These are phyloP conservation scores for Fusarium dlaminii DNA, from an alignment of 2,329 filamentous ascomycete species.

Conservation along the genomic window DNA sequence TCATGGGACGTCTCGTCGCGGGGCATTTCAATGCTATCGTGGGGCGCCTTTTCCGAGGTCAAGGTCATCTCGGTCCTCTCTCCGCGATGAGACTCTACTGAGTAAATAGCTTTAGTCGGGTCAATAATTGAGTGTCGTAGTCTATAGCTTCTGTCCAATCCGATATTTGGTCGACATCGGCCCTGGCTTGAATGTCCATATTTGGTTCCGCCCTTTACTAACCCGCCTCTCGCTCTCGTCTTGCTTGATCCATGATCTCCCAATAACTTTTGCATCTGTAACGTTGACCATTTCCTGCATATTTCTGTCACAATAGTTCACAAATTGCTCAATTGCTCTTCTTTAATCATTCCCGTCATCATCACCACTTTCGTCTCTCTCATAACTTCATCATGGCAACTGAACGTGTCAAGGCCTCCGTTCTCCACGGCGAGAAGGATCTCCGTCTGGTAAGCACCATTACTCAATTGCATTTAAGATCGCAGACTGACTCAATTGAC, in stretches of 20 bases:
- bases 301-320: neutral
- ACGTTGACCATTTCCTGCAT: neutral
- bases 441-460: conserved; percentile 56
- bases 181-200: conserved; percentile 4
- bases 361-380: neutral
- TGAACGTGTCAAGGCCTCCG: conserved; percentile 57
- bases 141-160: neutral
- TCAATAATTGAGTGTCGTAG: too few species aligned
- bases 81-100: conserved; percentile 17
- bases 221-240: conserved; percentile 19
- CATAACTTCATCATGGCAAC: conserved; percentile 37
- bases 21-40: conserved; percentile 15
- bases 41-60: conserved; percentile 21
- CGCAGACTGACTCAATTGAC: neutral
- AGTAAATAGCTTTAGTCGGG: too few species aligned
- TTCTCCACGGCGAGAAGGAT: conserved; percentile 63
- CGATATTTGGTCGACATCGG: conserved; percentile 19
- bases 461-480: neutral
- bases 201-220: conserved; percentile 16
- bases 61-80: conserved; percentile 30
- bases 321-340: conserved; percentile 5
- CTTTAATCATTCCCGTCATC: neutral
- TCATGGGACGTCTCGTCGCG: conserved; percentile 24
- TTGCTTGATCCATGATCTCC: conserved; percentile 4
- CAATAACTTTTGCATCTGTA: conserved; percentile 9